Base-by-base conservation (phyloP, 2,329 filamentous ascomycete species). In the Aquanectria penicillioides region DNA sequence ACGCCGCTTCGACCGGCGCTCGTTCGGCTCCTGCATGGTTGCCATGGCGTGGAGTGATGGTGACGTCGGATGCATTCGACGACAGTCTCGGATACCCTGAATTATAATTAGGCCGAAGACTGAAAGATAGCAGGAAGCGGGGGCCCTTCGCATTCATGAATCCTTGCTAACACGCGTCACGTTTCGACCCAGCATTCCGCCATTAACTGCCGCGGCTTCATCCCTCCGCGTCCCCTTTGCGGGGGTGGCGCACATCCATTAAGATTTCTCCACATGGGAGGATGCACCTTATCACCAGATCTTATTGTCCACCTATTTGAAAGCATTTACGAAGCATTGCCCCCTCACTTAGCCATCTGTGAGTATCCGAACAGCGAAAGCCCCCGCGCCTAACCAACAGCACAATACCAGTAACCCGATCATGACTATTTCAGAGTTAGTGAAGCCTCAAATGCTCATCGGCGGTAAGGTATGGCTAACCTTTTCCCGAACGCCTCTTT, bases 361-460 rank as follows among this genome's bases (percentile, higher is more conserved):
- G n/a, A n/a, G n/a, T n/a, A n/a, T n/a, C n/a, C n/a, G n/a, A n/a
- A n/a, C n/a, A n/a, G n/a, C n/a, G n/a, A n/a, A n/a, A n/a, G n/a
- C n/a, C n/a, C n/a, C n/a, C n/a, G n/a, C n/a, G n/a, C n/a, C n/a
- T n/a, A n/a, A n/a, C n/a, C n/a, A n/a, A n/a, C n/a, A n/a, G n/a
- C n/a, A n/a, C n/a, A n/a, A n/a, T n/a, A n/a, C n/a, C n/a, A 55
- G 36, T 13, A 13, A 18, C 22, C 20, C 11, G 18, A 26, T 18
- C 23, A 58, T 29, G 26, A 36, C 47, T 33, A 51, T 49, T 34
- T 12, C 15, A 26, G 7, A 43, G 7, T 15, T 18, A 34, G 31
- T 26, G 31, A 31, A 57, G 59, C 55, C 55, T 41, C 18, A 46
- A 2, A 65, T 66, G 64, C 36, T 66, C 1, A 66, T 66, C 10